Conservation (phyloP, 495 filamentous ascomycete genomes). For the Glarea lozoyensis region DNA sequence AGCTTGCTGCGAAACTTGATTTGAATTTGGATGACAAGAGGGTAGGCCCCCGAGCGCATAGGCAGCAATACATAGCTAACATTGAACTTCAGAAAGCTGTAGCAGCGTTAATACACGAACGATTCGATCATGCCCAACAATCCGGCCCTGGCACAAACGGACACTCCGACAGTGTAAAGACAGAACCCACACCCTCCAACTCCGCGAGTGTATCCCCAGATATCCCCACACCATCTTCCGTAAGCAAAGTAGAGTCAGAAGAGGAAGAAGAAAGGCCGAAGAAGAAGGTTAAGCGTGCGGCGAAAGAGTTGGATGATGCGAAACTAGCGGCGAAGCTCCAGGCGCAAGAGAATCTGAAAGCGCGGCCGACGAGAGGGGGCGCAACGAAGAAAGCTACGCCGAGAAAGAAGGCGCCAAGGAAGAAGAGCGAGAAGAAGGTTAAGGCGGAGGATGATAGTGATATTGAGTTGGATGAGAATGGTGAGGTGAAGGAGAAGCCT, state of each 20-base stretch:
- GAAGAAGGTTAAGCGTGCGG: conserved; percentile 44
- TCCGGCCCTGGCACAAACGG: conserved; percentile 23
- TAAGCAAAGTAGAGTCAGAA: conserved; percentile 20
- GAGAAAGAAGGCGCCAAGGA: conserved; percentile 53
- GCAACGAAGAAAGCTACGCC: conserved; percentile 46
- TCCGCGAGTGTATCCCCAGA: conserved; percentile 21
- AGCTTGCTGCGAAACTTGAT: conserved; percentile 61
- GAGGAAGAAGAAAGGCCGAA: conserved; percentile 30
- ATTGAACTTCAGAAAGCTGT: conserved; percentile 54
- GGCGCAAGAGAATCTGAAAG: conserved; percentile 75
- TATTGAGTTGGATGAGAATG: conserved; percentile 51
- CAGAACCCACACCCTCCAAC: conserved; percentile 18
- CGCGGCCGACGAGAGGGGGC: conserved; percentile 58
- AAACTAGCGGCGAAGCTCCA: conserved; percentile 79
- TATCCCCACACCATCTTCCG: conserved; percentile 6
- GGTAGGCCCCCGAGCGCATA: conserved; percentile 35
- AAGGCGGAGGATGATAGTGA: conserved; percentile 76
- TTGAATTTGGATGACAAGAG: conserved; percentile 84
- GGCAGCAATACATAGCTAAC: not conserved
- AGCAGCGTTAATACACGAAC: conserved; percentile 74
- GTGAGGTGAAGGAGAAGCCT: conserved; percentile 46
- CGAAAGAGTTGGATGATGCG: conserved; percentile 63
- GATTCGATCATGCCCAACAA: conserved; percentile 72
- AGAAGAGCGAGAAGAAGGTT: conserved; percentile 53
- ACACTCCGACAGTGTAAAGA: conserved; percentile 15